Conservation (phyloP, 106 monocot species). For the Hemerocallis citrina region DNA sequence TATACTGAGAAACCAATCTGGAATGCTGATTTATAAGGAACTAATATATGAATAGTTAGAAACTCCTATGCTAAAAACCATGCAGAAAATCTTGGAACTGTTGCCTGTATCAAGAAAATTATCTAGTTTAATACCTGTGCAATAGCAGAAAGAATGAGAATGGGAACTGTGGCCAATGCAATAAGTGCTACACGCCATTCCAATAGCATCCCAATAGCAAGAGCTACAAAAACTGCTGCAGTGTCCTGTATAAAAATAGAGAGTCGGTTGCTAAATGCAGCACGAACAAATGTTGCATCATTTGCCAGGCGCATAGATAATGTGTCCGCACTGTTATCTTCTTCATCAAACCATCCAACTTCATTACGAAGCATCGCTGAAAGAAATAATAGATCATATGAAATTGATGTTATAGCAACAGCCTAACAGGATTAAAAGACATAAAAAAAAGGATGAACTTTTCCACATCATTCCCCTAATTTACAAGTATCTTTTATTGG, state of each 20-base stretch:
- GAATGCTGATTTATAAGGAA: no score
- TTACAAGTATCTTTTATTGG: no score
- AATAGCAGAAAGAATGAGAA: conserved; percentile 73
- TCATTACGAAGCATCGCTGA: conserved; percentile 82
- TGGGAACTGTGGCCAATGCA: conserved; percentile 75
- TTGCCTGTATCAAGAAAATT: no score
- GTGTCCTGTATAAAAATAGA: conserved; percentile 90
- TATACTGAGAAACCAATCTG: no score
- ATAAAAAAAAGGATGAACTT: not conserved
- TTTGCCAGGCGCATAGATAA: conserved; percentile 91
- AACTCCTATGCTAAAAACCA: no score
- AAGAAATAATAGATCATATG: no score
- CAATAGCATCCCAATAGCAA: conserved; percentile 72
- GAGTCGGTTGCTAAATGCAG: conserved; percentile 92
- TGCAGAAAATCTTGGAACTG: no score
- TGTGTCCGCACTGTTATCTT: conserved; percentile 84
- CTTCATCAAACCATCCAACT: conserved; percentile 96
- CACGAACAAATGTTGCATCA: conserved; percentile 95
- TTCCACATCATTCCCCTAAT: no score
- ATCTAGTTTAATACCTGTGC: no score
- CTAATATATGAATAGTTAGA: no score
- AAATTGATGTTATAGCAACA: no score
- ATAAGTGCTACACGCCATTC: conserved; percentile 81
- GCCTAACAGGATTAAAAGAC: no score
- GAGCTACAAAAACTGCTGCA: conserved; percentile 64